A percentile compares a stretch with the other conserved stretches of the same genome.
Conservation (phyloP, 2,329 filamentous ascomycete genomes). For the Parasarocladium wereldwijsianum region DNA sequence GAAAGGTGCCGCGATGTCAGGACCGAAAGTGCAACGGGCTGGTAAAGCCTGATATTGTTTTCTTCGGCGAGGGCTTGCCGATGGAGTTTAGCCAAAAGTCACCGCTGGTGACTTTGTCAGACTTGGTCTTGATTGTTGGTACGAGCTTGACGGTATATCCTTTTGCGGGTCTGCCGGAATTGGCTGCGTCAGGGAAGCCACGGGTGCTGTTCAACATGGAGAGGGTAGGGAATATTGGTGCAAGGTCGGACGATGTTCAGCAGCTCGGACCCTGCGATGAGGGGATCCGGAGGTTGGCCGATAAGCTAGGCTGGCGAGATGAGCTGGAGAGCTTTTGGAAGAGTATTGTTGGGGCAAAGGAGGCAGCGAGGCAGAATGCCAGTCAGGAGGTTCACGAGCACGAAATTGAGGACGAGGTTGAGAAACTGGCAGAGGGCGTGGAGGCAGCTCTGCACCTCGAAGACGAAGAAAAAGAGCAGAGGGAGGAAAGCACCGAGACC, state of each 20-base stretch:
- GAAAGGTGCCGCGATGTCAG: constrained; percentile 56
- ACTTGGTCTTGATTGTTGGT: constrained; percentile 74
- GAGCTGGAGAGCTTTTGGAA: constrained; percentile 72
- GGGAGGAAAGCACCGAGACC: not conserved
- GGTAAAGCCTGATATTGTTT: constrained; percentile 90
- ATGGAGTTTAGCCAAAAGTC: constrained; percentile 19
- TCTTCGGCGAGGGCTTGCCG: constrained; percentile 64
- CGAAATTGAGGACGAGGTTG: constrained; percentile 28
- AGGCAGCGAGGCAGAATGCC: constrained; percentile 33
- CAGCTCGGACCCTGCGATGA: constrained; percentile 71
- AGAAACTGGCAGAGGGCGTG: constrained; percentile 21
- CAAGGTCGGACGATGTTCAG: constrained; percentile 69
- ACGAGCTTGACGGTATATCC: constrained; percentile 81
- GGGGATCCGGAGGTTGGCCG: constrained; percentile 64
- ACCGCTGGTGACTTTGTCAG: constrained; percentile 43
- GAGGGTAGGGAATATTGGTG: constrained; percentile 64
- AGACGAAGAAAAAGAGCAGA: constrained; percentile 5
- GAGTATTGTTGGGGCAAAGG: constrained; percentile 45
- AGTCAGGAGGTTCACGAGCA: constrained; percentile 16
- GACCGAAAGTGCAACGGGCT: constrained; percentile 52
- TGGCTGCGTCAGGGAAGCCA: constrained; percentile 48
- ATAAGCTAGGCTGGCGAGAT: constrained; percentile 68
- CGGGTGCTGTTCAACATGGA: constrained; percentile 82
- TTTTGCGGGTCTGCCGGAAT: constrained; percentile 65
- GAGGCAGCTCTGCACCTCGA: constrained; percentile 19